Conservation (phyloP, 176 grass and related monocot genomes). For the Hordeum vulgare region DNA sequence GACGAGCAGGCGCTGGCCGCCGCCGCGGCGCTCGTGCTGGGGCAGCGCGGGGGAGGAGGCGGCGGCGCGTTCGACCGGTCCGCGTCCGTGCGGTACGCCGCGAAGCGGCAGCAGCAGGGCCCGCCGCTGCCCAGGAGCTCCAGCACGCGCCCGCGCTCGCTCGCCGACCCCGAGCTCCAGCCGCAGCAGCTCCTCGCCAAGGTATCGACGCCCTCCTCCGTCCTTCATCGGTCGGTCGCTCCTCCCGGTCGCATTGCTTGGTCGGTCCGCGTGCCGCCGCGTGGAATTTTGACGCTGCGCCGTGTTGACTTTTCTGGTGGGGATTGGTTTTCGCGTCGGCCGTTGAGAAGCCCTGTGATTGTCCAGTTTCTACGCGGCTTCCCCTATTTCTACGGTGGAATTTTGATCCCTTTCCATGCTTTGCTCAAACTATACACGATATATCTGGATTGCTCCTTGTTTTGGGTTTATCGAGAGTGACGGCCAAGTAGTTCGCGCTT, state of each 20-base stretch:
- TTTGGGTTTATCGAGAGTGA: not conserved
- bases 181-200: constrained; percentile 77
- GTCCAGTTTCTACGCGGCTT: not conserved
- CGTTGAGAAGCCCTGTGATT: not conserved
- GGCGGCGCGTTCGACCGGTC: constrained; percentile 62
- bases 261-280: not conserved
- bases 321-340: not conserved
- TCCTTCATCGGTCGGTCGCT: not conserved
- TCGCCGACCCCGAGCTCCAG: constrained; percentile 71
- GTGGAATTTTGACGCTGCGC: constrained; percentile 13
- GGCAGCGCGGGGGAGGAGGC: constrained; percentile 23
- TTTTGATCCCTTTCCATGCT: not conserved
- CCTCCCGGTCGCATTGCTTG: constrained; percentile 3
- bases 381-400: not conserved
- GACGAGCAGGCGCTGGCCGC: constrained; percentile 82
- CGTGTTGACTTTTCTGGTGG: constrained; percentile 10
- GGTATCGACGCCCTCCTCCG: constrained; percentile 15
- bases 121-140: constrained; percentile 70
- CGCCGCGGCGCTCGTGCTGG: constrained; percentile 59
- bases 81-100: constrained; percentile 57
- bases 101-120: constrained; percentile 43
- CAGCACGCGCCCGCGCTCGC: constrained; percentile 72
- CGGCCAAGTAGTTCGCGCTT: not conserved
- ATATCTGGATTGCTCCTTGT: no score
- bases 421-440: not conserved